These are phyloP conservation scores for Hanseniaspora uvarum DNA, from an alignment of 1,139 yeast genomes.

Conservation along the genomic window DNA sequence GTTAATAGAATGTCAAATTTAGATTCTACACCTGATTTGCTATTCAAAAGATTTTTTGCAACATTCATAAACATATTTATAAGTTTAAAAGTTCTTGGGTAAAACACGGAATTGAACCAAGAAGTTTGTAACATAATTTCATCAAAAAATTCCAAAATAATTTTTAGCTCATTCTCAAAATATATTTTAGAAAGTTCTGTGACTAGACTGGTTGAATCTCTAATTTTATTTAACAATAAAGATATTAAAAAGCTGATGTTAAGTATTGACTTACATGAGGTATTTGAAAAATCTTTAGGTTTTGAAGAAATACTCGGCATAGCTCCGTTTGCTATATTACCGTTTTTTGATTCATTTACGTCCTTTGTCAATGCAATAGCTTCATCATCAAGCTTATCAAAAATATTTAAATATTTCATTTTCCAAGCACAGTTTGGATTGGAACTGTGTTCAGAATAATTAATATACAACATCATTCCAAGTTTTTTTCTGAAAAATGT, in stretches of 20 bases:
- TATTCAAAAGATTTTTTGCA: background rate
- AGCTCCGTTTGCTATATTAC: background rate
- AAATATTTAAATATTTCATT: background rate
- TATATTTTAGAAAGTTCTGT: background rate
- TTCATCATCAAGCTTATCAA: background rate
- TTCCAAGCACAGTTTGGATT: background rate
- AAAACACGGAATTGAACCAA: background rate
- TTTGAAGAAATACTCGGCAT: background rate
- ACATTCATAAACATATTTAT: background rate
- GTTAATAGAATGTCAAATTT: background rate
- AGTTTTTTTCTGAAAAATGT: background rate
- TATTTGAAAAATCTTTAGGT: background rate
- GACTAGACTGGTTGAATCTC: background rate
- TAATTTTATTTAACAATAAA: background rate
- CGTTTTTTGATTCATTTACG: background rate
- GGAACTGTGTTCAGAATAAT: background rate
- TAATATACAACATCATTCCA: background rate
- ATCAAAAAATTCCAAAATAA: background rate
- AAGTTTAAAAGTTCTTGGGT: background rate
- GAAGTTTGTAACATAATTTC: background rate
- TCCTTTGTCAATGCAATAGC: background rate
- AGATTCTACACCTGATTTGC: background rate
- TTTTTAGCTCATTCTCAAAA: background rate
- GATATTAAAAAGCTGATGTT: background rate
- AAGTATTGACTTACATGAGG: background rate